A percentile compares a stretch with the other conserved stretches of the same genome.
Conservation (phyloP, 495 filamentous ascomycete genomes). For the Bombardia bombarda region DNA sequence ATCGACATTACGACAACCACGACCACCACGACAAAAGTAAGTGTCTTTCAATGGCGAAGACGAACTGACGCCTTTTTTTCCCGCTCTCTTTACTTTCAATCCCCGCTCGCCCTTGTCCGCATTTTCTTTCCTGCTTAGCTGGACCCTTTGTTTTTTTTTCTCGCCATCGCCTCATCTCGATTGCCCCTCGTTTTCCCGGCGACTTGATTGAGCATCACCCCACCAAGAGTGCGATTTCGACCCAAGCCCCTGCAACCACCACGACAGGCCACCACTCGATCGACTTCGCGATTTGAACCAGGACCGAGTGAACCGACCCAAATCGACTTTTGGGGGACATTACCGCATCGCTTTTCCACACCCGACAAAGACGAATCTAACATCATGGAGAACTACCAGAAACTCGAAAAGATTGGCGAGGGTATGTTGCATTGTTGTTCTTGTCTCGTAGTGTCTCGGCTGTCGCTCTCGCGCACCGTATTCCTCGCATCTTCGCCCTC, state of each 20-base stretch:
- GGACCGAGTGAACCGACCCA: not conserved
- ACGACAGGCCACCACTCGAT: not conserved
- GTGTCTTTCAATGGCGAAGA: slow-evolving; percentile 6
- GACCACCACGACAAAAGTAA: slow-evolving; percentile 5
- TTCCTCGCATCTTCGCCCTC: not conserved
- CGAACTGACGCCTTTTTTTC: slow-evolving; percentile 3
- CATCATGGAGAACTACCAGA: slow-evolving; percentile 97
- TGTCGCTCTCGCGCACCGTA: no score
- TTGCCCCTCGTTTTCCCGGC: slow-evolving; percentile 13
- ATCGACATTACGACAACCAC: not conserved
- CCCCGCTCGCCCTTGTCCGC: not conserved
- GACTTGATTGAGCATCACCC: not conserved
- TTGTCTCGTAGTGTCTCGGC: no score
- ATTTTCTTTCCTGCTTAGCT: not conserved
- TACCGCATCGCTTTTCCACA: not conserved
- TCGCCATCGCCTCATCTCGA: not conserved
- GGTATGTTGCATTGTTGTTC: no score
- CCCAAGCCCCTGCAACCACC: not conserved
- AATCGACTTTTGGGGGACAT: not conserved
- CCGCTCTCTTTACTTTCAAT: slow-evolving; percentile 2
- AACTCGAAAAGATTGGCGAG: slow-evolving; percentile 99
- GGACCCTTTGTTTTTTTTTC: not conserved
- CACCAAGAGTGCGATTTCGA: not conserved
- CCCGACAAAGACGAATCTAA: not conserved
- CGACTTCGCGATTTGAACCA: not conserved